A percentile compares a stretch with the other conserved stretches of the same genome.
Evolutionary conservation across 805 yeast genomes (phyloP).

Genomic region (Candida sanyiensis): DNA sequence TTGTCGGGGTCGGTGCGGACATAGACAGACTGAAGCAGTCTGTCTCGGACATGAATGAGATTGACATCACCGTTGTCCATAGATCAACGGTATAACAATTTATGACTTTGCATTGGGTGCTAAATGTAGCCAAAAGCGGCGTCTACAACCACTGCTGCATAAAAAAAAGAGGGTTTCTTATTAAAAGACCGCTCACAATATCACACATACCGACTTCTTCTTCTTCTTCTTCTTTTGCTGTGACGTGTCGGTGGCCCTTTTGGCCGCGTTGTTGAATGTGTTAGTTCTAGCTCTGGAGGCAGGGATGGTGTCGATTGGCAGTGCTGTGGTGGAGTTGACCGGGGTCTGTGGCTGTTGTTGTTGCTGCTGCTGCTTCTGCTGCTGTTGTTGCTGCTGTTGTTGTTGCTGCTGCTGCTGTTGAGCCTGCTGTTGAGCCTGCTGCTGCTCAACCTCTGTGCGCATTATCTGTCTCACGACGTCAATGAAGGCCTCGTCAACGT

Average conservation of each 20-base stretch:
- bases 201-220: conserved; percentile 25
- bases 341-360: conserved; percentile 3
- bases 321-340: not conserved
- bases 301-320: conserved; percentile 5
- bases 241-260: not conserved
- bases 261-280: not conserved
- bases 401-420: conserved; percentile 5
- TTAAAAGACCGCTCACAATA: conserved; percentile 11
- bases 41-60: too few relatives aligned
- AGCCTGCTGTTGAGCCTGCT: too few relatives aligned
- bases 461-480: conserved; percentile 88
- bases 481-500: conserved; percentile 85
- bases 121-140: too few relatives aligned
- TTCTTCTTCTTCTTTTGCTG: conserved; percentile 20
- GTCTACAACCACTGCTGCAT: not conserved
- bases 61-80: not conserved
- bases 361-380: not conserved
- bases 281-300: not conserved
- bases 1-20: conserved; percentile 18
- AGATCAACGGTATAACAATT: too few relatives aligned
- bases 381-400: conserved; percentile 4
- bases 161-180: not conserved
- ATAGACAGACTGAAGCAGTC: too few relatives aligned
- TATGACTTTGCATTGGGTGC: too few relatives aligned
- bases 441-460: conserved; percentile 47